A percentile compares a stretch with the other conserved stretches of the same genome.
These are phyloP conservation scores for Leccinellum luteum DNA, from an alignment of 768 basidiomycete genomes.

Conservation along the genomic window DNA sequence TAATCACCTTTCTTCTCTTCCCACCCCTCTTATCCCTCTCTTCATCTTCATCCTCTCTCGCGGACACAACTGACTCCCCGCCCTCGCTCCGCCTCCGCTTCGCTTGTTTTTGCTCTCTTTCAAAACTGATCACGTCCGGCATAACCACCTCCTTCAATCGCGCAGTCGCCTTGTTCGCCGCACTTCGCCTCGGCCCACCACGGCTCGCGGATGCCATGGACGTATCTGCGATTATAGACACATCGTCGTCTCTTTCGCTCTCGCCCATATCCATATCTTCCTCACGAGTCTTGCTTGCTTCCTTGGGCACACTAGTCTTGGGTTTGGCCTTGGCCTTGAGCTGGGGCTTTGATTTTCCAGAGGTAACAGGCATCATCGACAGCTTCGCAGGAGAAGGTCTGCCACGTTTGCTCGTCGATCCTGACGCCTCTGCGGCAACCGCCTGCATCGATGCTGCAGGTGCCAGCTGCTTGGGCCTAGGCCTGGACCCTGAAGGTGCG, in stretches of 20 bases:
- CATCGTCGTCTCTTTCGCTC: background rate
- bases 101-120: constrained; percentile 57
- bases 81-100: constrained; percentile 33
- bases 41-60: constrained; percentile 7
- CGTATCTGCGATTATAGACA: constrained; percentile 11
- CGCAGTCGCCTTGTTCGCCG: constrained; percentile 48
- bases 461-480: constrained; percentile 6
- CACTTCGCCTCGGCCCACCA: constrained; percentile 44
- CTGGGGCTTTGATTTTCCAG: constrained; percentile 7
- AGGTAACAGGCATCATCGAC: background rate
- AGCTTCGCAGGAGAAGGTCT: constrained; percentile 17
- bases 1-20: constrained; percentile 20
- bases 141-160: constrained; percentile 55
- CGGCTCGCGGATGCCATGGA: constrained; percentile 15
- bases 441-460: constrained; percentile 21
- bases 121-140: constrained; percentile 71
- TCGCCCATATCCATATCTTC: background rate
- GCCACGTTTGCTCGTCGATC: constrained; percentile 15
- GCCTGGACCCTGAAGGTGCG: background rate
- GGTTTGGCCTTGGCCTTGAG: constrained; percentile 5
- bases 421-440: constrained; percentile 24
- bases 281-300: background rate
- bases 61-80: constrained; percentile 24
- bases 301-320: background rate
- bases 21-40: constrained; percentile 18